Base-by-base conservation (phyloP, 2,329 filamentous ascomycete genomes). In the Chaetomium strumarium region DNA sequence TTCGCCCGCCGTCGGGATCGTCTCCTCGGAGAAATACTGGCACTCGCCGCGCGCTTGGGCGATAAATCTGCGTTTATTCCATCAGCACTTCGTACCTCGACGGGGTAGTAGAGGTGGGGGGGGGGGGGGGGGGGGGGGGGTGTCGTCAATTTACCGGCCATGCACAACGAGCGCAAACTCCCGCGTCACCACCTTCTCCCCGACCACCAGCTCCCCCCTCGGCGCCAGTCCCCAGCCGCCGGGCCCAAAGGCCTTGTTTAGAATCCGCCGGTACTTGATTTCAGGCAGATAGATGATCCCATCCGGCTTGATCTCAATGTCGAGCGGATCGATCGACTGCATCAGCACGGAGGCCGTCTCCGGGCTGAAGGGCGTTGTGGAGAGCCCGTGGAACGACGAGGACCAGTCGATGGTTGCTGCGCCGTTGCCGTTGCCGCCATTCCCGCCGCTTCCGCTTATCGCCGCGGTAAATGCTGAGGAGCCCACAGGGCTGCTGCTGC, bases 251-350 rank as follows among this genome's bases (percentile, higher is more conserved):
- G 90, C 90, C 63, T 78, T 75, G 69, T 97, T 96, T 63, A 99
- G 71, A 58, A 95, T 92, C 58, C 92, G 77, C 41, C 93, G 77
- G 73, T 99, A 99, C 74, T 97, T 96, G 76, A 99, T 97, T 77
- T 99, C 93, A 12, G 93, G 93, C 53, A 99, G 76, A 68, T 97
- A 99, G 55, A 97, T 76, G 61, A 99, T 92, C 33, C 93, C 93
- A 72, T 99, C 93, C 31, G 93, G 92, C 75, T 99, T 99, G 67
- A 99, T 86, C 75, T 99, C 93, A 51, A 99, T 84, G 70, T 97
- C 92, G 44, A 84, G 78, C 0, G 79, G 72, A 49, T 82, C 73
- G 12, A 95, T 68, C 1, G 84, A 83, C 52, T 80, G 75, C 57
- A 87, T 79, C 43, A 96, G 77, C 17, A 88, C 77, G 14, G 82